These are phyloP conservation scores for Candida arabinofermentans DNA, from an alignment of 805 yeast species.

Conservation along the genomic window DNA sequence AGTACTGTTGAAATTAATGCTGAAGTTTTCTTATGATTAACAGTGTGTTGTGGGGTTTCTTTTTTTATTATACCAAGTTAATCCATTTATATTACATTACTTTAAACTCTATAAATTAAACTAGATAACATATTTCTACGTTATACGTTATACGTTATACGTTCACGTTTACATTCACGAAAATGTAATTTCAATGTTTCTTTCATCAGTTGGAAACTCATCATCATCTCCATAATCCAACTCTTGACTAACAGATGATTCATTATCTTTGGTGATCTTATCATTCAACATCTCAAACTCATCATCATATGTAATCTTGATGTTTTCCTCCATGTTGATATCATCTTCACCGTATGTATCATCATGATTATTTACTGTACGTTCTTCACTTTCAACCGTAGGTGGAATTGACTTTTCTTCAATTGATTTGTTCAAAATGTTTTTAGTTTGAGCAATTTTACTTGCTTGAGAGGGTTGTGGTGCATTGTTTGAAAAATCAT, in stretches of 20 bases:
- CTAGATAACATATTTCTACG: too few species aligned
- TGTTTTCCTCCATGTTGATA: conserved; percentile 13
- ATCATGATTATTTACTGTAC: background rate
- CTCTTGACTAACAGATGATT: background rate
- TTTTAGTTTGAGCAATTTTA: background rate
- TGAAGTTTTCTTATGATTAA: conserved; percentile 68
- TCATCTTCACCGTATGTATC: conserved; percentile 21
- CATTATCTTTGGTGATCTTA: background rate
- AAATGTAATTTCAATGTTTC: conserved; percentile 27
- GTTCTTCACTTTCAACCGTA: background rate
- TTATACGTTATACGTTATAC: too few species aligned
- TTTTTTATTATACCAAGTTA: too few species aligned
- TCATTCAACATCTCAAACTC: conserved; percentile 10
- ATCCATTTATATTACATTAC: too few species aligned
- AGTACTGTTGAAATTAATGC: conserved; percentile 87
- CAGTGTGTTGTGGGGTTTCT: background rate
- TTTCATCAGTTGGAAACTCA: conserved; percentile 32
- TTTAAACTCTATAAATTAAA: background rate
- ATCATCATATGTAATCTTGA: conserved; percentile 21
- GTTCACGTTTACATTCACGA: conserved; percentile 14
- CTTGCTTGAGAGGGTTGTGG: background rate
- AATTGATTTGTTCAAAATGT: background rate
- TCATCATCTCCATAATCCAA: conserved; percentile 32
- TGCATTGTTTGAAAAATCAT: too few species aligned
- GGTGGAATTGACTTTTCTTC: background rate